Evolutionary conservation across 2,329 filamentous ascomycete species (phyloP), one percentile per base, ranked within the genome.

Genomic region (Cladophialophora psammophila): DNA sequence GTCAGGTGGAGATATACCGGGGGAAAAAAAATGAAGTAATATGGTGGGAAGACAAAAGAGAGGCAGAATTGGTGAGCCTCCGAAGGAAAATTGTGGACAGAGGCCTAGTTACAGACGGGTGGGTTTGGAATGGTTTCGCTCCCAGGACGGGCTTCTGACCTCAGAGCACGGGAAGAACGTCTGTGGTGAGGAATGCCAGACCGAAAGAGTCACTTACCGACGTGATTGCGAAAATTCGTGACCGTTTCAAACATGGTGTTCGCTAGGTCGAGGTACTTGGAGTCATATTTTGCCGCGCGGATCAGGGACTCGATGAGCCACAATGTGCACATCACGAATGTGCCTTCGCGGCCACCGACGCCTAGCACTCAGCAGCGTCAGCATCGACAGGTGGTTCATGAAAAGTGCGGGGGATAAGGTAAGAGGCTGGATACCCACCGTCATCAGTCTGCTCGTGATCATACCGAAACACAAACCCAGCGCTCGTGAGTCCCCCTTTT

Each of bases 321-420:
- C 76, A 93, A 93, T 0, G 90, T 93, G 75, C 90, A 92, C 90
- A 93, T 93, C 74, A 86, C 88, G 75, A 93, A 93, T 20, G 90
- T 90, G 26, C 91, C 91, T 78, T 93, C 91, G 60, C 85, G 83
- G 18, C 91, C 91, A 42, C 90, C 90, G 8, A 93, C 89, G 35
- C 90, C 89, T 90, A 71, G 64, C 42, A 48, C n/a, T 8, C 2
- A 7, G n/a, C n/a, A 20, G 18, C 8, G 6, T 48, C 8, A 48
- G 42, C 3, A 48, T 48, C 18, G 42, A 20, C 3, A 2, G 3
- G 26, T 26, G 36, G 36, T 15, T 5, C 5, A 5, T 15, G 36
- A 26, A 2, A 26, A 26, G 26, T 60, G 26, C 15, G 26, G 15
- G n/a, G 67, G 69, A 53, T 40, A 57, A 15, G 15, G 56, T 32